Base-by-base conservation (phyloP, 2,329 filamentous ascomycete genomes). In the Fonsecaea erecta region DNA sequence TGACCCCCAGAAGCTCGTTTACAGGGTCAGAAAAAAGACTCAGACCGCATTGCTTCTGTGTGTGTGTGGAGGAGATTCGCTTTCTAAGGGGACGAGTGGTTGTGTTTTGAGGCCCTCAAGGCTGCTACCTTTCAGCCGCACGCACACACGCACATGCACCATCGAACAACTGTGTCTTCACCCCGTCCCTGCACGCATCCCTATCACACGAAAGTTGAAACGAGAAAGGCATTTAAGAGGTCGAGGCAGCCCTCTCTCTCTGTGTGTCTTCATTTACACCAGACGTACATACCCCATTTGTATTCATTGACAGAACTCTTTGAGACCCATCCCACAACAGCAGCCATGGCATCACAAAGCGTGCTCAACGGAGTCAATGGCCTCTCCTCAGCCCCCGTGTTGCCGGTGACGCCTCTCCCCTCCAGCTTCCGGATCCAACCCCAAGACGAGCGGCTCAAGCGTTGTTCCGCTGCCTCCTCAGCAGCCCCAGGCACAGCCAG, bases 381-480 rank as follows among this genome's bases (percentile, higher is more conserved):
- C 18, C 21, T 2, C 26, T 24, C 48, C 21, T 16, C 18, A 26
- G 3, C 48, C 26, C 11, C 48, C 6, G 21, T 16, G 48, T 12
- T 28, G 9, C 21, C 48, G 11, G n/a, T 11, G 21, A 11, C 28
- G 16, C 26, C 16, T 26, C 21, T 52, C 12, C 48, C 48, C 3
- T 30, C 48, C 8, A 52, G 18, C 48, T 52, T 52, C 26, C 26
- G 21, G 48, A 52, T 52, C 18, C 48, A 52, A 52, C 48, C 48
- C 6, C 48, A 52, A 12, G 48, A 52, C 18, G 21, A 52, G 48
- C 18, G 48, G 21, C 48, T 52, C 21, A 30, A 52, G 48, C 48
- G 48, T 28, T 14, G 21, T n/a, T 52, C 18, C n/a, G n/a, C n/a
- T n/a, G n/a, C n/a, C n/a, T n/a, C n/a, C n/a, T n/a, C n/a, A n/a